phyloP scores from a whole-genome alignment of 1,284 basidiomycete species.

The Anthracocystis setariae region DNA sequence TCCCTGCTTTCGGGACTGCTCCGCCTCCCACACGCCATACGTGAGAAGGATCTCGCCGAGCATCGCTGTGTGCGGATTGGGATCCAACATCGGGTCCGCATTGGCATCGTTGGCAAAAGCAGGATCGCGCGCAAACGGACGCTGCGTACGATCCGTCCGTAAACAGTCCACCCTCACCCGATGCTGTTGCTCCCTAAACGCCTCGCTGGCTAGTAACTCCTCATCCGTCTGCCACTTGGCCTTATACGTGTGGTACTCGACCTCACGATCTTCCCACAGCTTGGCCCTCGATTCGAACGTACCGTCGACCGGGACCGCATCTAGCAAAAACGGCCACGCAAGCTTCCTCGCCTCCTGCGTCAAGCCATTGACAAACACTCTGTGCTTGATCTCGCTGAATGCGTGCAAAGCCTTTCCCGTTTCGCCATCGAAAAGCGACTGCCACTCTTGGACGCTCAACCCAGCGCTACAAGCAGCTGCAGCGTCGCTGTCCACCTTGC shows the following conservation, averaged over 20 bases:
- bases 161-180: conserved; percentile 95
- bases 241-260: conserved; percentile 45
- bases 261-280: conserved; percentile 29
- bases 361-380: conserved; percentile 58
- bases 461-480: conserved; percentile 6
- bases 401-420: conserved; percentile 37
- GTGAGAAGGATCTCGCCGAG: conserved; percentile 85
- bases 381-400: conserved; percentile 36
- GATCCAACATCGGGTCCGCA: conserved; percentile 68
- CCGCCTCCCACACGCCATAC: conserved; percentile 71
- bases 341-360: conserved; percentile 35
- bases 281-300: conserved; percentile 50
- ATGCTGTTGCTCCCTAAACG: conserved; percentile 75
- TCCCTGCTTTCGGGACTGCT: not conserved
- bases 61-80: conserved; percentile 85
- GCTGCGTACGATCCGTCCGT: conserved; percentile 91
- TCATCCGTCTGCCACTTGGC: conserved; percentile 47
- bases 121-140: conserved; percentile 74
- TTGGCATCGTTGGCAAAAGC: conserved; percentile 49
- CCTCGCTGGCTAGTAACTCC: conserved; percentile 18
- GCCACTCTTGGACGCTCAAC: conserved; percentile 47
- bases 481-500: conserved; percentile 1
- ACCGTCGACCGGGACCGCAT: conserved; percentile 81
- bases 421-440: conserved; percentile 39
- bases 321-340: conserved; percentile 90